phyloP scores from a whole-genome alignment of 345 rosid species.

The Schrenkiella parvula region DNA sequence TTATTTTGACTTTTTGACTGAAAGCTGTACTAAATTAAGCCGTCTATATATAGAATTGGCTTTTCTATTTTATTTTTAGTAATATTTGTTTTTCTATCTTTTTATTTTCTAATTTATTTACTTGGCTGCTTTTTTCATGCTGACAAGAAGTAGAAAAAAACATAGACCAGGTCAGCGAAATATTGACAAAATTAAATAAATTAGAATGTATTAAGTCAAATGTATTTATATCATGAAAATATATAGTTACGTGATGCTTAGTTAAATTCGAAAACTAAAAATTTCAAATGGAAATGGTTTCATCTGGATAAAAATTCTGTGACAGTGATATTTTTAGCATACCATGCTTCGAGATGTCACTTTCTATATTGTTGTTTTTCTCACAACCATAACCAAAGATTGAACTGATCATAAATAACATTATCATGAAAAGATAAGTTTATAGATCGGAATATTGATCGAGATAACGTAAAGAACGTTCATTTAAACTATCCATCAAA shows the following conservation, averaged over 20 bases:
- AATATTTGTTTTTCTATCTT: not conserved
- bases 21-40: conserved; percentile 25
- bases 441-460: not conserved
- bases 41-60: conserved; percentile 15
- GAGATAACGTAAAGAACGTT: not conserved
- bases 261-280: not conserved
- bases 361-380: conserved; percentile 1
- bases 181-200: not conserved
- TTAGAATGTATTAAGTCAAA: not conserved
- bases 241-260: conserved; percentile 31
- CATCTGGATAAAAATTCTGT: not conserved
- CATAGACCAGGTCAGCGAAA: not conserved
- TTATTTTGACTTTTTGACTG: conserved; percentile 26
- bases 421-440: not conserved
- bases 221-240: not conserved
- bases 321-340: conserved; percentile 10
- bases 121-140: conserved; percentile 2
- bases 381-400: not conserved
- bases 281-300: conserved; percentile 13
- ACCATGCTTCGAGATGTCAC: conserved; percentile 1
- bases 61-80: conserved; percentile 25
- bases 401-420: not conserved
- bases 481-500: not conserved
- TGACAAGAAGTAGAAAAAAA: not conserved
- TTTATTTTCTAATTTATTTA: conserved; percentile 6